Evolutionary conservation across 768 basidiomycete genomes (phyloP).

Genomic region (Amanita jacksonii): DNA sequence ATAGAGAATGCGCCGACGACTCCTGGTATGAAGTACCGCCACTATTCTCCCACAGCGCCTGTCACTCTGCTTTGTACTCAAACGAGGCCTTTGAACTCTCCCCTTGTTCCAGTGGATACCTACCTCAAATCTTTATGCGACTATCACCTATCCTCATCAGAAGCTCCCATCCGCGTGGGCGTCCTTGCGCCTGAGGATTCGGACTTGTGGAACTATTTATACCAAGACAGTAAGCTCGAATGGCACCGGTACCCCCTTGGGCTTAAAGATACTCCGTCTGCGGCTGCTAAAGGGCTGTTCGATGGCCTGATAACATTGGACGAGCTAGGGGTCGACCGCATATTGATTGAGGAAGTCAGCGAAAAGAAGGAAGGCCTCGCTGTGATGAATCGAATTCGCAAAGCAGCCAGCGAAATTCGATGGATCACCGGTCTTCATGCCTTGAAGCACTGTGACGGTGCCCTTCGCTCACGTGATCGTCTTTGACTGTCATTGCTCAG

Average conservation of each 20-base stretch:
- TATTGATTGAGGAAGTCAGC: conserved; percentile 75
- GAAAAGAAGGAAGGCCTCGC: conserved; percentile 84
- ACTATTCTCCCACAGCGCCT: conserved; percentile 89
- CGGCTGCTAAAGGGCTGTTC: conserved; percentile 76
- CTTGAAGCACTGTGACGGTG: too few relatives aligned
- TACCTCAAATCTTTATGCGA: conserved; percentile 34
- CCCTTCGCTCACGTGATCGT: conserved; percentile 7
- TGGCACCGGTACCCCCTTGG: conserved; percentile 52
- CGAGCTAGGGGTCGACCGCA: conserved; percentile 61
- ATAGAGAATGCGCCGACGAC: conserved; percentile 81
- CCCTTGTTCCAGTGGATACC: conserved; percentile 20
- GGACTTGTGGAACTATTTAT: conserved; percentile 25
- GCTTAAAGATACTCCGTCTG: conserved; percentile 43
- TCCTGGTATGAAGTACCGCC: conserved; percentile 98
- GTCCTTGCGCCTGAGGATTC: conserved; percentile 59
- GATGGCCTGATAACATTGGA: conserved; percentile 83
- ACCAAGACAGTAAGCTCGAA: conserved; percentile 28
- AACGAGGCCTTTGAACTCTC: conserved; percentile 31
- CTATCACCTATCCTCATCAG: conserved; percentile 9
- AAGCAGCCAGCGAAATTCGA: conserved; percentile 65
- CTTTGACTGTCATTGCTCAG: conserved; percentile 21
- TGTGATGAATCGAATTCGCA: conserved; percentile 88
- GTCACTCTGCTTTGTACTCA: conserved; percentile 62
- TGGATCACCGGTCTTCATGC: too few relatives aligned
- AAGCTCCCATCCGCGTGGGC: conserved; percentile 45